phyloP scores from a whole-genome alignment of 345 rosid genomes.

The Eucalyptus marginata region DNA sequence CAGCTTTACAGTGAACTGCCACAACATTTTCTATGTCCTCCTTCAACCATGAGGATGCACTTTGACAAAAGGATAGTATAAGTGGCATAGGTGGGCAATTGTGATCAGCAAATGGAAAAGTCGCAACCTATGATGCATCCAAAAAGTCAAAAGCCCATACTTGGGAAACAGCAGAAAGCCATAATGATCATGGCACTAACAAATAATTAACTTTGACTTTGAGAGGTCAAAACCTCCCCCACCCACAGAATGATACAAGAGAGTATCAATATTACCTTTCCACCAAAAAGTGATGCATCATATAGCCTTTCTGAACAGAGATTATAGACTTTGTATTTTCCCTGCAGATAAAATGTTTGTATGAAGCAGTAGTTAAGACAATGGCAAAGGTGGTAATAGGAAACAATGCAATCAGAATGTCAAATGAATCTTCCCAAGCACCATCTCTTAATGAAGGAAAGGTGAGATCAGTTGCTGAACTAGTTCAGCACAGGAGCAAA shows the following conservation, averaged over 20 bases:
- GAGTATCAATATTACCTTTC: constrained; percentile 46
- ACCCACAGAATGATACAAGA: not conserved
- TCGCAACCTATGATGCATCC: constrained; percentile 55
- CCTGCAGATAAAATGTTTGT: constrained; percentile 30
- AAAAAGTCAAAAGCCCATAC: not conserved
- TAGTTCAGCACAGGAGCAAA: not conserved
- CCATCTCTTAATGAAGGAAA: not conserved
- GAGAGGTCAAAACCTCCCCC: not conserved
- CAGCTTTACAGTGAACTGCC: constrained; percentile 96
- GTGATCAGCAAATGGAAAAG: constrained; percentile 94
- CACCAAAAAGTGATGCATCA: constrained; percentile 74
- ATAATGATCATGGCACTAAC: not conserved
- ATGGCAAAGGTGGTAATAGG: not conserved
- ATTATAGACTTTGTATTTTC: constrained; percentile 89
- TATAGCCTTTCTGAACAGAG: constrained; percentile 94
- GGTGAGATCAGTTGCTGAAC: not conserved
- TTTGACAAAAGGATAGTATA: constrained; percentile 78
- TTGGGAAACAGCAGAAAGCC: not conserved
- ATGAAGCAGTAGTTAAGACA: not conserved
- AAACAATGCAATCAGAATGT: not conserved
- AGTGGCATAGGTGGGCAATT: constrained; percentile 91
- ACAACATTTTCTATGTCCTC: constrained; percentile 95
- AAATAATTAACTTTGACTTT: not conserved
- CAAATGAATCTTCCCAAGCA: not conserved
- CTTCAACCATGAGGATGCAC: constrained; percentile 93